phyloP scores from a whole-genome alignment of 805 yeast species.

The Candida germanica region DNA sequence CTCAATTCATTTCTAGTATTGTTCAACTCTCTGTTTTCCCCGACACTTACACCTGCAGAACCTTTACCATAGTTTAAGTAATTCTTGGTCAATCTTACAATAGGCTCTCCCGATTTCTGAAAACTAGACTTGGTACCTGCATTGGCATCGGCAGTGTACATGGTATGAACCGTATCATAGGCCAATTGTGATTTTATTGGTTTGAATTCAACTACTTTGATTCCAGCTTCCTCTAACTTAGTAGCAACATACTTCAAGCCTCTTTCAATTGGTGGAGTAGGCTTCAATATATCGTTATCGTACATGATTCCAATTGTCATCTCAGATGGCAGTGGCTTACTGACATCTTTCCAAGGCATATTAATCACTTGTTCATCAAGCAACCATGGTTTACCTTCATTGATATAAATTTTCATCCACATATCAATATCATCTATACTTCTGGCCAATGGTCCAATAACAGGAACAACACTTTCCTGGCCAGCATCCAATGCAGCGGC shows the following conservation, averaged over 20 bases:
- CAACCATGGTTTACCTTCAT: constrained; percentile 64
- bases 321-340: constrained; percentile 32
- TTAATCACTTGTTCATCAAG: constrained; percentile 45
- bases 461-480: constrained; percentile 63
- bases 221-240: constrained; percentile 57
- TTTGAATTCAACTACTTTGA: constrained; percentile 50
- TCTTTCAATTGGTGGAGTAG: constrained; percentile 62
- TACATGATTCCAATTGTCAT: constrained; percentile 59
- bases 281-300: constrained; percentile 63
- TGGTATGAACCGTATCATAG: constrained; percentile 50
- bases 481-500: constrained; percentile 56
- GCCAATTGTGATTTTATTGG: constrained; percentile 59
- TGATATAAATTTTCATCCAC: constrained; percentile 63
- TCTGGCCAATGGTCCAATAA: constrained; percentile 66
- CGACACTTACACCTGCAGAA: constrained; percentile 39
- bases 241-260: constrained; percentile 52
- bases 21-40: constrained; percentile 55
- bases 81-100: constrained; percentile 60
- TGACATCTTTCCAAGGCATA: constrained; percentile 51
- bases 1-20: constrained; percentile 54
- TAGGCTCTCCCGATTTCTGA: constrained; percentile 65
- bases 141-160: constrained; percentile 73
- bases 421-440: constrained; percentile 63
- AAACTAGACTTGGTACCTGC: constrained; percentile 47
- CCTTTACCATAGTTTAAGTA: constrained; percentile 58